Evolutionary conservation across 495 filamentous ascomycete genomes (phyloP).

Genomic region (Xylaria telfairii): DNA sequence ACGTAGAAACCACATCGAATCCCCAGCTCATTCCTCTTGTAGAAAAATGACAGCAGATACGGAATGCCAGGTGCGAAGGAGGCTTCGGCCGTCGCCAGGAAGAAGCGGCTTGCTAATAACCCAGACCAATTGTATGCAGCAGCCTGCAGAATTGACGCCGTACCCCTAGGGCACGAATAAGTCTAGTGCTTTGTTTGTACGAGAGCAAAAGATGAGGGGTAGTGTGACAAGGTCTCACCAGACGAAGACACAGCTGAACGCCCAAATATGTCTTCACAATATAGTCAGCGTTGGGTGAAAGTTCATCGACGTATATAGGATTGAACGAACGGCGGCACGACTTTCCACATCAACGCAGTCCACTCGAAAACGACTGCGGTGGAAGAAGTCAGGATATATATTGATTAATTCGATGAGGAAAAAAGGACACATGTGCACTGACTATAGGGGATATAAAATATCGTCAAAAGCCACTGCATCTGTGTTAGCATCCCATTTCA

Average conservation of each 20-base stretch:
- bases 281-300: constrained; percentile 33
- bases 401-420: neutral
- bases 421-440: constrained; percentile 24
- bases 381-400: constrained; percentile 43
- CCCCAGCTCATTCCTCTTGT: constrained; percentile 77
- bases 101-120: constrained; percentile 70
- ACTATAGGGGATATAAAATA: constrained; percentile 76
- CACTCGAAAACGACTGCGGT: constrained; percentile 64
- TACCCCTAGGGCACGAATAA: constrained; percentile 48
- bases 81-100: constrained; percentile 71
- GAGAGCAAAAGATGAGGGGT: constrained; percentile 9
- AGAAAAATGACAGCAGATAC: constrained; percentile 83
- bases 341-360: constrained; percentile 73
- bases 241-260: constrained; percentile 24
- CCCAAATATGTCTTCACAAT: constrained; percentile 35
- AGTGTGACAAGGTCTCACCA: constrained; percentile 40
- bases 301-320: constrained; percentile 29
- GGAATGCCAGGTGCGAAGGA: constrained; percentile 75
- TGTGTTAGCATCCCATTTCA: neutral
- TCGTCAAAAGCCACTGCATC: constrained; percentile 72
- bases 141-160: constrained; percentile 41
- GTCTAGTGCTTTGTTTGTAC: neutral
- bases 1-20: constrained; percentile 79
- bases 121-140: constrained; percentile 65
- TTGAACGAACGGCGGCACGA: constrained; percentile 59